A percentile compares a stretch with the other conserved stretches of the same genome.
These are phyloP conservation scores for Elongisporangium undulatum DNA, from an alignment of 352 stramenopile species.

Conservation along the genomic window DNA sequence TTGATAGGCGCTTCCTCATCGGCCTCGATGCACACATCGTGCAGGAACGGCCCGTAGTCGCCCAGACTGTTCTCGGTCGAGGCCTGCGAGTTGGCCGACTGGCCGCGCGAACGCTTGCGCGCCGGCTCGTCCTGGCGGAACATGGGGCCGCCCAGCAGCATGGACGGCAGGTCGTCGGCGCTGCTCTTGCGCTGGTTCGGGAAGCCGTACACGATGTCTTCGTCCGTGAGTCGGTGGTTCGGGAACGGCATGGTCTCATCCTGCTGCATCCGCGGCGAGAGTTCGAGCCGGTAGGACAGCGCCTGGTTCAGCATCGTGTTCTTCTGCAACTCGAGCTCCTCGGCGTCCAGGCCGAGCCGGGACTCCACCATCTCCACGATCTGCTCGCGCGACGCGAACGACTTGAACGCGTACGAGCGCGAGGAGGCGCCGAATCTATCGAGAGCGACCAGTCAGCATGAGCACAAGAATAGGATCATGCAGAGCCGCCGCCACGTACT, in stretches of 20 bases:
- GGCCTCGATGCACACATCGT: constrained; percentile 4
- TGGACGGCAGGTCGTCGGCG: constrained; percentile 25
- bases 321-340: constrained; percentile 61
- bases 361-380: constrained; percentile 57
- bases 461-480: background rate
- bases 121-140: constrained; percentile 16
- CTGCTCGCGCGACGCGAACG: constrained; percentile 72
- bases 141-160: constrained; percentile 18
- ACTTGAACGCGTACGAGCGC: constrained; percentile 78
- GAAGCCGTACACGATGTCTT: constrained; percentile 15
- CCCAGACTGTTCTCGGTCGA: constrained; percentile 42
- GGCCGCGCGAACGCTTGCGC: constrained; percentile 42
- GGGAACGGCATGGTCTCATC: constrained; percentile 3
- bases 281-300: constrained; percentile 70
- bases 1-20: constrained; percentile 5
- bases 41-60: constrained; percentile 1
- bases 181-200: constrained; percentile 11
- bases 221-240: constrained; percentile 19
- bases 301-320: constrained; percentile 82
- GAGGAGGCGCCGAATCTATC: constrained; percentile 69
- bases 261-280: constrained; percentile 40
- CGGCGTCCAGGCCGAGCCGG: constrained; percentile 41
- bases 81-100: constrained; percentile 48
- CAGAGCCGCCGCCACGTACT: constrained; percentile 10
- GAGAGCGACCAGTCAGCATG: background rate